A percentile compares a stretch with the other conserved stretches of the same genome.
These are phyloP conservation scores for Pichia sp. DNA, from an alignment of 1,139 yeast species.

Conservation along the genomic window DNA sequence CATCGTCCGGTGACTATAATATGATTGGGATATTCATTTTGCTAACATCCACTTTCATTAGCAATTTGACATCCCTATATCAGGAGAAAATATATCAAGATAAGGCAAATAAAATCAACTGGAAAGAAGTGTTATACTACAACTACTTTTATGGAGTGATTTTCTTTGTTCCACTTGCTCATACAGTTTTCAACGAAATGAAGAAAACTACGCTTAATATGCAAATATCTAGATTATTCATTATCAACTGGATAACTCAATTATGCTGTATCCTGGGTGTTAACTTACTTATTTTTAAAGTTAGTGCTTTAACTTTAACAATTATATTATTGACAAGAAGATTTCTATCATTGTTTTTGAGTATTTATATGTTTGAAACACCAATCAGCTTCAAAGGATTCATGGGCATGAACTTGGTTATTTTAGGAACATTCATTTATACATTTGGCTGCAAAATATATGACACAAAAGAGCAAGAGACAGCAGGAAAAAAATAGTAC, in stretches of 20 bases:
- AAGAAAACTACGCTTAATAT: constrained; percentile 15
- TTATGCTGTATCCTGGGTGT: constrained; percentile 63
- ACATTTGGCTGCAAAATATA: constrained; percentile 1
- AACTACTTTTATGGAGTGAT: constrained; percentile 55
- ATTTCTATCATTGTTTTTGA: constrained; percentile 50
- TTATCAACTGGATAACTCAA: constrained; percentile 54
- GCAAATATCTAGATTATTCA: constrained; percentile 25
- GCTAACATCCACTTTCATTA: constrained; percentile 16
- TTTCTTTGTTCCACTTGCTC: constrained; percentile 37
- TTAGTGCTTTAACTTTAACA: constrained; percentile 56
- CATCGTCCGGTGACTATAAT: neutral
- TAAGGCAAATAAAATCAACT: constrained; percentile 32
- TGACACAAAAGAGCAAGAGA: no score
- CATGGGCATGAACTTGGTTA: constrained; percentile 47
- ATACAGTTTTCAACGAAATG: constrained; percentile 10
- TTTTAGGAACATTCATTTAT: constrained; percentile 49
- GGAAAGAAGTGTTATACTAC: constrained; percentile 63
- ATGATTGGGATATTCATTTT: constrained; percentile 7
- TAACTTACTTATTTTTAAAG: constrained; percentile 49
- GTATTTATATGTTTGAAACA: constrained; percentile 45
- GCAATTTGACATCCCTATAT: constrained; percentile 43
- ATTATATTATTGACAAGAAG: constrained; percentile 56
- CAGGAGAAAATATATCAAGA: constrained; percentile 42
- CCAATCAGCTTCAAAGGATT: constrained; percentile 33
- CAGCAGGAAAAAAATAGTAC: no score